Conservation (phyloP, 2,329 filamentous ascomycete genomes). For the Fusarium anguioides region DNA sequence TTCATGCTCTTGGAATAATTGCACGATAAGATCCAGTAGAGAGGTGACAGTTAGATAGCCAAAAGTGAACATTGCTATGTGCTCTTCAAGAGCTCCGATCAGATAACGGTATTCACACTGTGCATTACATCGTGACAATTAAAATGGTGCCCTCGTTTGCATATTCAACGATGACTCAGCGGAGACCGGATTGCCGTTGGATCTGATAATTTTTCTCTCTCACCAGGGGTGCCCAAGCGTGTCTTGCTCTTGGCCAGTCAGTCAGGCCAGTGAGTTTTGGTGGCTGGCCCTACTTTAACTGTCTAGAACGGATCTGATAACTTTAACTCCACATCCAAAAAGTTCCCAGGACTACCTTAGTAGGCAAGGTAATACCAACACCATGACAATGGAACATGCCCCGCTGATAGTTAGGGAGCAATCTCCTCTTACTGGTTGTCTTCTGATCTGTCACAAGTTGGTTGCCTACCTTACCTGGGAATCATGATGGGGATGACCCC, state of each 20-base stretch:
- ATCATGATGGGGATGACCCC: constrained; percentile 19
- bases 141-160: background rate
- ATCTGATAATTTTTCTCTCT: constrained; percentile 18
- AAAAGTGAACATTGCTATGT: background rate
- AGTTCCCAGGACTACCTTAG: constrained; percentile 15
- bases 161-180: constrained; percentile 8
- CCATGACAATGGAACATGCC: constrained; percentile 31
- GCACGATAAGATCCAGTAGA: background rate
- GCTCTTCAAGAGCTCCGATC: no score
- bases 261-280: constrained; percentile 4
- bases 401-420: constrained; percentile 20
- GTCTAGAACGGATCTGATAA: constrained; percentile 48
- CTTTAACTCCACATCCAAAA: constrained; percentile 44
- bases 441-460: background rate
- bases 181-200: background rate
- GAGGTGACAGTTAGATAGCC: no score
- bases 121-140: background rate
- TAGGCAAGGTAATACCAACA: constrained; percentile 22
- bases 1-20: background rate
- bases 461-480: no score
- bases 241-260: background rate
- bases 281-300: constrained; percentile 24
- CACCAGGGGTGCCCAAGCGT: background rate
- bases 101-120: constrained; percentile 34
- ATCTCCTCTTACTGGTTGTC: constrained; percentile 21